Base-by-base conservation (phyloP, 2,329 filamentous ascomycete species). In the Phialophora tarda region DNA sequence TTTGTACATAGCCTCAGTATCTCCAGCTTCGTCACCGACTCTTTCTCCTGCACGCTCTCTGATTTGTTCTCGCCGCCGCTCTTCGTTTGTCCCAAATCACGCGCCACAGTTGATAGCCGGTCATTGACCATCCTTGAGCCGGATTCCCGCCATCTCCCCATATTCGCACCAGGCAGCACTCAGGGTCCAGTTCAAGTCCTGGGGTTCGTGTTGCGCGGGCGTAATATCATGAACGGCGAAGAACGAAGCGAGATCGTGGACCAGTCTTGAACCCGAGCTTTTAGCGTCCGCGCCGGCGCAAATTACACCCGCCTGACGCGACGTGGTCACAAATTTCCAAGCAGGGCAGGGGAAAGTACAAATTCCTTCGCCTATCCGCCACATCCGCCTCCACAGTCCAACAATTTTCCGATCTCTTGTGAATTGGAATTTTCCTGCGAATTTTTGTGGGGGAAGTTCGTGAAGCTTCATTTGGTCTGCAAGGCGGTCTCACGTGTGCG, bases 351-450 rank as follows among this genome's bases (percentile, higher is more conserved):
- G 47, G n/a, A 34, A 26, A 48, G 32, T 62, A 55, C 60, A 62
- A 62, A 55, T 56, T 62, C 23, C 60, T 62, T 4, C 47, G 26
- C 32, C 28, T 24, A 66, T 66, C 64, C 64, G 59, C 64, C 64
- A 66, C 59, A 62, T 62, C 64, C 59, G 64, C 59, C 32, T 54
- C 30, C 59, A n/a, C 57, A 60, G 38, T 48, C 23, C 41, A 58
- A 58, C 28, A 57, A 48, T 44, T 44, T 60, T 23, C 28, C 30
- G 54, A 58, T 28, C 30, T 51, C 53, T 38, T 59, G 21, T 58
- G 41, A n/a, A 26, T 17, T 59, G 47, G 17, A 23, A 14, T 47
- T 38, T 23, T 30, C 28, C 34, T 28, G 21, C 38, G 48, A 23
- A 1, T 5, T 51, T 51, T 24, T 47, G 23, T 41, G 34, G 59